Conservation (phyloP, 345 rosid species). For the Dovyalis caffra region DNA sequence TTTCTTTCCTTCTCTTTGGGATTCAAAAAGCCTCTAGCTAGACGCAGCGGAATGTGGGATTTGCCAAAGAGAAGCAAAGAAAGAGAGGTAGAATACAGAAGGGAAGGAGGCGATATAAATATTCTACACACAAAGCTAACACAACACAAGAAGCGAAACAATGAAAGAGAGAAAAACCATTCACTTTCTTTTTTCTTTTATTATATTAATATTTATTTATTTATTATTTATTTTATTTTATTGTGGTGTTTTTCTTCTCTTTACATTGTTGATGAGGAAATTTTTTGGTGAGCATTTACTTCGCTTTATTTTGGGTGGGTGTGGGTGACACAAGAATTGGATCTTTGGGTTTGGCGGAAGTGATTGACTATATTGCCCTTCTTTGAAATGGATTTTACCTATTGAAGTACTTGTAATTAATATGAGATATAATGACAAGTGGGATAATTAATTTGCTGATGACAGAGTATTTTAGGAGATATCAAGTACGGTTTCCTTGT, state of each 20-base stretch:
- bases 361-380: neutral
- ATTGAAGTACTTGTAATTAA: too few species aligned
- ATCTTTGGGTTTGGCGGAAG: neutral
- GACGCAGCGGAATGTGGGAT: neutral
- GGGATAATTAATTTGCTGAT: too few species aligned
- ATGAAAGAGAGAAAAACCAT: neutral
- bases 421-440: too few species aligned
- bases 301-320: too few species aligned
- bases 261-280: too few species aligned
- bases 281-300: too few species aligned
- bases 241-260: too few species aligned
- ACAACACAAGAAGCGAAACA: neutral
- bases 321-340: too few species aligned
- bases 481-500: too few species aligned
- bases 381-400: too few species aligned
- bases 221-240: neutral
- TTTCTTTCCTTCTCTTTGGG: conserved; percentile 7
- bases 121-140: neutral
- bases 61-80: neutral
- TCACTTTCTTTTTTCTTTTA: neutral
- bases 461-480: too few species aligned
- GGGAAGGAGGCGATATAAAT: neutral
- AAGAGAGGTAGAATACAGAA: neutral
- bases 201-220: too few species aligned
- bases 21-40: neutral